These are phyloP conservation scores for Ustulina deusta DNA, from an alignment of 2,329 filamentous ascomycete genomes.

Conservation along the genomic window DNA sequence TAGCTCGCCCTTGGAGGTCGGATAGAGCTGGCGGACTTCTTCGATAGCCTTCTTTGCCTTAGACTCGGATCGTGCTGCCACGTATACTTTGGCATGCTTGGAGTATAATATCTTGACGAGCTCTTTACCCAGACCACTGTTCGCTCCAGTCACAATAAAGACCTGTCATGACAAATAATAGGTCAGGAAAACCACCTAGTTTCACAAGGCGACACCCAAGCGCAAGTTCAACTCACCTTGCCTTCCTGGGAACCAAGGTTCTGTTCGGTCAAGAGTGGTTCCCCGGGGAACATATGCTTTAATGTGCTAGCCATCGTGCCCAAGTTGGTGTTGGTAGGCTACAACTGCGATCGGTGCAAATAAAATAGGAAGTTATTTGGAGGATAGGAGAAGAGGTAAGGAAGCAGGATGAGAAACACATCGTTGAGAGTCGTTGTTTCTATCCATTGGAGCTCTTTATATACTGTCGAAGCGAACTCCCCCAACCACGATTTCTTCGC, in stretches of 20 bases:
- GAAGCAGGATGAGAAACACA: background rate
- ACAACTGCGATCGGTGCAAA: background rate
- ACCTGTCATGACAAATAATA: slow-evolving; percentile 19
- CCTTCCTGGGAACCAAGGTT: slow-evolving; percentile 18
- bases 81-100: slow-evolving; percentile 32
- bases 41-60: slow-evolving; percentile 31
- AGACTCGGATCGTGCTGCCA: slow-evolving; percentile 29
- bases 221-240: slow-evolving; percentile 23
- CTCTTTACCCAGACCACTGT: slow-evolving; percentile 33
- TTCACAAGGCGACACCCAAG: too few relatives aligned
- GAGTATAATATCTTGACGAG: slow-evolving; percentile 35
- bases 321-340: background rate
- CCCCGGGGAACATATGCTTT: slow-evolving; percentile 18
- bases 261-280: slow-evolving; percentile 14
- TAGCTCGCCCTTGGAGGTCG: slow-evolving; percentile 51
- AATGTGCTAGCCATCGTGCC: slow-evolving; percentile 12
- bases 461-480: background rate
- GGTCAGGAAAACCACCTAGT: background rate
- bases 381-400: background rate
- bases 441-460: slow-evolving; percentile 13
- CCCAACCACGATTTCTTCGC: background rate
- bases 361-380: background rate
- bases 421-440: background rate
- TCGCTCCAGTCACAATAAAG: slow-evolving; percentile 35
- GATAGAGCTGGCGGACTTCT: slow-evolving; percentile 47